These are phyloP conservation scores for Yamadazyma takamatsuzukensis DNA, from an alignment of 805 yeast genomes.

Conservation along the genomic window DNA sequence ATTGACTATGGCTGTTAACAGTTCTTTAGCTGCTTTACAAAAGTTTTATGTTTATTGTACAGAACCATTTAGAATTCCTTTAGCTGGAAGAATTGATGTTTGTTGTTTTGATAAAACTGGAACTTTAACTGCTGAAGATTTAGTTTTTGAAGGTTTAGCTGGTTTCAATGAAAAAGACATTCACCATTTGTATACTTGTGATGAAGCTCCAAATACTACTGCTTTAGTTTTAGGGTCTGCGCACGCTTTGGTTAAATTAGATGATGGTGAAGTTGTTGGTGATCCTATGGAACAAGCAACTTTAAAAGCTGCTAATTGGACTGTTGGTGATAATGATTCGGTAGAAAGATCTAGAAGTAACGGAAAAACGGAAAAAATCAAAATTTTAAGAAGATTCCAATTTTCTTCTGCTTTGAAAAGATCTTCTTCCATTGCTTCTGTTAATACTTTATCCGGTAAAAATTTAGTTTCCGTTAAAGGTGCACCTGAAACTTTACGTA, in stretches of 20 bases:
- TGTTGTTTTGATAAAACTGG: slow-evolving; percentile 99
- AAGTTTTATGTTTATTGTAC: slow-evolving; percentile 93
- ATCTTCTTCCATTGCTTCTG: slow-evolving; percentile 77
- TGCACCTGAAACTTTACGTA: slow-evolving; percentile 93
- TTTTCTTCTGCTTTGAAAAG: slow-evolving; percentile 94
- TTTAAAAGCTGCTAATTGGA: slow-evolving; percentile 82
- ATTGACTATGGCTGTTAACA: slow-evolving; percentile 95
- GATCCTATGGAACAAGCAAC: slow-evolving; percentile 99
- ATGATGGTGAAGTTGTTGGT: slow-evolving; percentile 97
- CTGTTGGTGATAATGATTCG: slow-evolving; percentile 69
- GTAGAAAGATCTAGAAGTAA: slow-evolving; percentile 43
- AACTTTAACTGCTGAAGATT: slow-evolving; percentile 94
- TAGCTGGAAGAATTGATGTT: slow-evolving; percentile 96
- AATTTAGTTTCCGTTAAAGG: slow-evolving; percentile 88
- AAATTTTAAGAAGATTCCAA: slow-evolving; percentile 90
- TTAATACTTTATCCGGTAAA: slow-evolving; percentile 44
- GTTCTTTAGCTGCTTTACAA: slow-evolving; percentile 81
- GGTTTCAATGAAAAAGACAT: slow-evolving; percentile 59
- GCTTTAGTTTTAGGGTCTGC: slow-evolving; percentile 84
- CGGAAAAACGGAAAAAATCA: slow-evolving; percentile 46
- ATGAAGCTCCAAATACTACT: slow-evolving; percentile 68
- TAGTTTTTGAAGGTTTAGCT: slow-evolving; percentile 94
- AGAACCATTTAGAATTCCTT: slow-evolving; percentile 96
- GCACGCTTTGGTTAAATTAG: slow-evolving; percentile 90
- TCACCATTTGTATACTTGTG: slow-evolving; percentile 50